Conservation (phyloP, 768 basidiomycete genomes). For the Gloeostereum incarnatum region DNA sequence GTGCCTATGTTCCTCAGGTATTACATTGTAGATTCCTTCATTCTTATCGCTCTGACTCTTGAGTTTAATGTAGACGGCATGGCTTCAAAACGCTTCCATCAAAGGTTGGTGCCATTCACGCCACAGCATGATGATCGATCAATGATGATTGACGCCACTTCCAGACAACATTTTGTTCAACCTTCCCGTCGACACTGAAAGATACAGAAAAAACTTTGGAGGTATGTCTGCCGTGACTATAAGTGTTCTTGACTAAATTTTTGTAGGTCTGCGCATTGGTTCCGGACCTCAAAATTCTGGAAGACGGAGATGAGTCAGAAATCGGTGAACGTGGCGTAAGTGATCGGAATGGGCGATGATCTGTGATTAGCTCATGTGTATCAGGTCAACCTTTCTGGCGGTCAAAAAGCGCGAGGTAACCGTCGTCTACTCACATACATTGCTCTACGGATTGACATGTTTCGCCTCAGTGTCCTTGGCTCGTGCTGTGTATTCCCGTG, state of each 20-base stretch:
- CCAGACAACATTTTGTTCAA: slow-evolving; percentile 72
- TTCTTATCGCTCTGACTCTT: slow-evolving; percentile 30
- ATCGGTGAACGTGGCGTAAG: slow-evolving; percentile 82
- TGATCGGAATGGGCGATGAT: slow-evolving; percentile 46
- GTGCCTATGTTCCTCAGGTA: slow-evolving; percentile 83
- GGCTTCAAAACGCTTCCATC: slow-evolving; percentile 69
- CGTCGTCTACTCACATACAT: not conserved
- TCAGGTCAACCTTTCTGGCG: slow-evolving; percentile 29
- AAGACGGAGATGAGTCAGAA: slow-evolving; percentile 83
- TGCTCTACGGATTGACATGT: slow-evolving; percentile 19
- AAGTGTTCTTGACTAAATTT: slow-evolving; percentile 28
- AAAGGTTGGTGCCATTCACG: slow-evolving; percentile 22
- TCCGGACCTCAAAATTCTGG: slow-evolving; percentile 70
- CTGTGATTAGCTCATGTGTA: slow-evolving; percentile 18
- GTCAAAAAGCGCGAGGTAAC: slow-evolving; percentile 58
- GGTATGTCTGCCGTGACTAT: slow-evolving; percentile 37
- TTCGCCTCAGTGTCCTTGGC: slow-evolving; percentile 59
- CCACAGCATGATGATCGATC: slow-evolving; percentile 3
- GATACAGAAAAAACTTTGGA: slow-evolving; percentile 75
- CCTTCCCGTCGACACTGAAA: slow-evolving; percentile 59
- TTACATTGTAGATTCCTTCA: slow-evolving; percentile 13
- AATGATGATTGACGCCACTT: not conserved
- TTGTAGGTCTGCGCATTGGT: slow-evolving; percentile 55
- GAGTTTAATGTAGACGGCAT: slow-evolving; percentile 31
- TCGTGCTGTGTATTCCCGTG: slow-evolving; percentile 85